These are phyloP conservation scores for Fusarium sp. DNA, from an alignment of 2,329 filamentous ascomycete species.

Conservation along the genomic window DNA sequence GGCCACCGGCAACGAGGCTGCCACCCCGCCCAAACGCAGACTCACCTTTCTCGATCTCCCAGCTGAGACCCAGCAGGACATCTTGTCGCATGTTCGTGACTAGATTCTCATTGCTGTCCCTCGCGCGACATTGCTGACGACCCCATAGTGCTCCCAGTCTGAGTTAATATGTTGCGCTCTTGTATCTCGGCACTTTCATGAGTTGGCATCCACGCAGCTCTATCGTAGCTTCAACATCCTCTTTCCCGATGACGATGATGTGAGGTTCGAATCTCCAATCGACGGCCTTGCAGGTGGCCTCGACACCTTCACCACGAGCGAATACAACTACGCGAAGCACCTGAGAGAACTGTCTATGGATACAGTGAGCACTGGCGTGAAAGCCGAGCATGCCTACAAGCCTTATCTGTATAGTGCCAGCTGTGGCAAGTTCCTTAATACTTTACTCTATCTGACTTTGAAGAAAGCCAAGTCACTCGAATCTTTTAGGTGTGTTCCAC, in stretches of 20 bases:
- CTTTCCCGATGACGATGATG: constrained; percentile 68
- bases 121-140: constrained; percentile 1
- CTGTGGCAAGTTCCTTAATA: constrained; percentile 72
- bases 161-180: constrained; percentile 67
- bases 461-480: constrained; percentile 65
- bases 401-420: constrained; percentile 63
- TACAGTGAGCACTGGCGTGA: constrained; percentile 60
- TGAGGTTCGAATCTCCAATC: constrained; percentile 60
- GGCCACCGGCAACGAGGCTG: constrained; percentile 45
- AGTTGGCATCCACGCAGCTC: constrained; percentile 65
- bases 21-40: constrained; percentile 23
- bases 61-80: constrained; percentile 59
- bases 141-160: constrained; percentile 57
- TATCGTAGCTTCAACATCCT: constrained; percentile 69
- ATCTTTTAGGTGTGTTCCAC: constrained; percentile 59
- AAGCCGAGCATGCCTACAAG: constrained; percentile 63
- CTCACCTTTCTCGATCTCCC: constrained; percentile 55
- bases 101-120: not conserved
- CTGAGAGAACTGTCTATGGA: constrained; percentile 66
- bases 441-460: constrained; percentile 64
- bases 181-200: constrained; percentile 66
- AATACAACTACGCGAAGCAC: constrained; percentile 70
- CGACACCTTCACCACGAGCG: constrained; percentile 69
- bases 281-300: constrained; percentile 67
- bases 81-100: constrained; percentile 57